phyloP scores from a whole-genome alignment of 139 green algal genomes.

The Auxenochlorella pyrenoidosa region DNA sequence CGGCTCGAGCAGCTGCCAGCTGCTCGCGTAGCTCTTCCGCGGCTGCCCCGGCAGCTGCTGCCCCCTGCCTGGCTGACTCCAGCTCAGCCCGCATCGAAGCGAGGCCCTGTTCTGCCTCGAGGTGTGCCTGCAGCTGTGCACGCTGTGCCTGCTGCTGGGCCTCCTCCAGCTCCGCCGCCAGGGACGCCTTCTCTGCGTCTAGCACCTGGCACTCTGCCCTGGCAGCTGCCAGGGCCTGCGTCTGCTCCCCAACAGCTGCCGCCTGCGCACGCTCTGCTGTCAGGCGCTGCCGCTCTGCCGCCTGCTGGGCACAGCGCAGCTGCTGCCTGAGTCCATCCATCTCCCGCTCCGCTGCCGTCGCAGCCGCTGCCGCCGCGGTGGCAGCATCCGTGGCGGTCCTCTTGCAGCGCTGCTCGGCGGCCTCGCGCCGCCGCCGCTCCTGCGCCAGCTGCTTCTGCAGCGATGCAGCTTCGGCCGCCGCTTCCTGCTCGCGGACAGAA shows the following conservation, averaged over 20 bases:
- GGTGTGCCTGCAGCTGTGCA: neutral
- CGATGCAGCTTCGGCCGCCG: neutral
- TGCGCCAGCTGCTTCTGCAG: constrained; percentile 5
- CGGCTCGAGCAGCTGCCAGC: neutral
- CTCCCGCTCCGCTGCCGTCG: neutral
- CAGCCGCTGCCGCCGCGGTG: neutral
- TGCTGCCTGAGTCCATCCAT: neutral
- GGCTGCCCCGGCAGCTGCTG: neutral
- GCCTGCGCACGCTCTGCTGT: neutral
- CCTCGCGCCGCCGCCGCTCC: constrained; percentile 22
- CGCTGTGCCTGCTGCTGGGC: neutral
- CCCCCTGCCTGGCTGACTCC: neutral
- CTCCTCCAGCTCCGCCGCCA: neutral
- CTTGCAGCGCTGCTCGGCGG: constrained; percentile 12
- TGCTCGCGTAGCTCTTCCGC: neutral
- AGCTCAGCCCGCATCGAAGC: neutral
- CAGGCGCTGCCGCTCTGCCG: neutral
- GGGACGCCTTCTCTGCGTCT: neutral
- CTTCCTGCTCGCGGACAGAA: neutral
- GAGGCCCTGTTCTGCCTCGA: neutral
- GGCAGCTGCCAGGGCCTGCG: neutral
- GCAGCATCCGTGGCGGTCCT: neutral
- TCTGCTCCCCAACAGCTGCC: neutral
- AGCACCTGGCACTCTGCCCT: neutral
- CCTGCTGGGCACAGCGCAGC: neutral